These are phyloP conservation scores for Adansonia madagascariensis DNA, from an alignment of 441 rosid species.

Conservation along the genomic window DNA sequence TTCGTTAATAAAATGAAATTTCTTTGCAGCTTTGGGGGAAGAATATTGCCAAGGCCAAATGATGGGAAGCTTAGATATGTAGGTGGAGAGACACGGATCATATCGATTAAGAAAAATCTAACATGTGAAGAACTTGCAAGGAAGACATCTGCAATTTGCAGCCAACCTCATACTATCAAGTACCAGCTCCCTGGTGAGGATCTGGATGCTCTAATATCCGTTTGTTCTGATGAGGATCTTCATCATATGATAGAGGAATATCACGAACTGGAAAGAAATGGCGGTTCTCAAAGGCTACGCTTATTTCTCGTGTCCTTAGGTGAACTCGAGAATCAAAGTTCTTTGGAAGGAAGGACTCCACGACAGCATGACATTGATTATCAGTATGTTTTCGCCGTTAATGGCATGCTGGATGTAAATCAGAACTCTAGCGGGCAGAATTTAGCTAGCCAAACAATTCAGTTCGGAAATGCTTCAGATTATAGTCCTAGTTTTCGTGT, in stretches of 20 bases:
- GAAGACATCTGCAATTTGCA: constrained; percentile 54
- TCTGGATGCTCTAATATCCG: constrained; percentile 64
- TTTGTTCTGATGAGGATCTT: constrained; percentile 65
- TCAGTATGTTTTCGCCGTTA: constrained; percentile 59
- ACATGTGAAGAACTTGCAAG: constrained; percentile 50
- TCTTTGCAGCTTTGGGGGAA: constrained; percentile 72
- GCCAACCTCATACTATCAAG: constrained; percentile 55
- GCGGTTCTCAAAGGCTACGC: constrained; percentile 54
- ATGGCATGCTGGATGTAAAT: constrained; percentile 59
- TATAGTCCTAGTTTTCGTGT: constrained; percentile 45
- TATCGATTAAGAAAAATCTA: constrained; percentile 46
- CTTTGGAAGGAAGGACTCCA: constrained; percentile 41
- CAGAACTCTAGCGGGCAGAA: constrained; percentile 55
- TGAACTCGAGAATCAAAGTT: constrained; percentile 50
- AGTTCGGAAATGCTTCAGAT: constrained; percentile 57
- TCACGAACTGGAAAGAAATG: constrained; percentile 52
- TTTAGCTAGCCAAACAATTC: constrained; percentile 52
- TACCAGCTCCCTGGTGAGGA: constrained; percentile 75
- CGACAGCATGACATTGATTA: constrained; percentile 47
- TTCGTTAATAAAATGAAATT: constrained; percentile 48
- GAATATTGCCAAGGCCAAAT: constrained; percentile 58
- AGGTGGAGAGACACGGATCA: constrained; percentile 68
- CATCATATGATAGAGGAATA: constrained; percentile 66
- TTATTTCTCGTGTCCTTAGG: constrained; percentile 51
- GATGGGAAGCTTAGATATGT: constrained; percentile 67